Evolutionary conservation across 139 green algal species (phyloP).

Genomic region (Ulvella scutata): DNA sequence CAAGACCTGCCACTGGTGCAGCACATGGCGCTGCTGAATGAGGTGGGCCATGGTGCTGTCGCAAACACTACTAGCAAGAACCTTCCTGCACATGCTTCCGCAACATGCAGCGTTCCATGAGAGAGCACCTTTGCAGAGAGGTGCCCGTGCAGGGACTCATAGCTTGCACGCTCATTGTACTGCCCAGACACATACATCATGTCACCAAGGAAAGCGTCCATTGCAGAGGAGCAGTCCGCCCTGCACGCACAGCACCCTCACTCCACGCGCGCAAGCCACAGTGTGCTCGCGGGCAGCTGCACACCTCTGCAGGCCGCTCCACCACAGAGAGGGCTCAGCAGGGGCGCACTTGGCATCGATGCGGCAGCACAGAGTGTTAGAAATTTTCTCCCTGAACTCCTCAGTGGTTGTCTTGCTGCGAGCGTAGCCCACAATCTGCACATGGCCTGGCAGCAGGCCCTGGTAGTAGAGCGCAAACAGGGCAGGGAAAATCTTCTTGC

Average conservation of each 20-base stretch:
- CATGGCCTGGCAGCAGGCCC: conserved; percentile 63
- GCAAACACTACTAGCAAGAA: too few relatives aligned
- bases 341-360: conserved; percentile 23
- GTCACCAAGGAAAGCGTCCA: conserved; percentile 67
- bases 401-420: conserved; percentile 77
- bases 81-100: too few relatives aligned
- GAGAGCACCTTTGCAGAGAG: conserved; percentile 47
- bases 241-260: conserved; percentile 16
- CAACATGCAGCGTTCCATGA: too few relatives aligned
- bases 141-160: conserved; percentile 42
- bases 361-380: conserved; percentile 63
- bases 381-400: conserved; percentile 76
- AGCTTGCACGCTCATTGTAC: conserved; percentile 54
- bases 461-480: conserved; percentile 94
- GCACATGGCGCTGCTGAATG: too few relatives aligned
- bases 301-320: too few relatives aligned
- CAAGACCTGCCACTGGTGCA: too few relatives aligned
- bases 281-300: too few relatives aligned
- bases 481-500: conserved; percentile 98
- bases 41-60: too few relatives aligned
- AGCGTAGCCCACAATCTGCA: conserved; percentile 85
- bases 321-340: neutral
- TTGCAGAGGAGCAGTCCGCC: conserved; percentile 45
- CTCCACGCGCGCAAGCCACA: too few relatives aligned
- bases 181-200: conserved; percentile 78